Evolutionary conservation across 2,329 filamentous ascomycete species (phyloP).

Genomic region (Fusarium denticulatum): DNA sequence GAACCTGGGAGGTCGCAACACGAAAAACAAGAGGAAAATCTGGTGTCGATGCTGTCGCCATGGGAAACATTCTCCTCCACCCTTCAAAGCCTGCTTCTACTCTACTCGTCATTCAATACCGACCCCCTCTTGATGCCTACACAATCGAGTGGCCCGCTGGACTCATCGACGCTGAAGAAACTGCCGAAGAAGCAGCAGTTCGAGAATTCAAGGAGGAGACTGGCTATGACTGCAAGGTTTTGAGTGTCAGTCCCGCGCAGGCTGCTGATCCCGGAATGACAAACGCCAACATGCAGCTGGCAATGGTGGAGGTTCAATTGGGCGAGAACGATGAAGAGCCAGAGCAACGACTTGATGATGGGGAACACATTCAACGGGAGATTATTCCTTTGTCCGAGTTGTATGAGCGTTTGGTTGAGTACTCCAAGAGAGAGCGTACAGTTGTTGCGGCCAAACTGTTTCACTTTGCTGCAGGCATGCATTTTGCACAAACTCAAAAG

Average conservation of each 20-base stretch:
- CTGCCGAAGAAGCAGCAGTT: conserved; percentile 38
- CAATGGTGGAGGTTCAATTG: conserved; percentile 41
- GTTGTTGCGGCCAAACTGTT: conserved; percentile 42
- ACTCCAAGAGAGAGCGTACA: conserved; percentile 39
- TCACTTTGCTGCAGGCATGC: conserved; percentile 44
- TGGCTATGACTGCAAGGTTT: conserved; percentile 37
- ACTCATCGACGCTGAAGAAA: conserved; percentile 41
- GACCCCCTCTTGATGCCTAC: conserved; percentile 41
- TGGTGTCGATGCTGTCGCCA: conserved; percentile 41
- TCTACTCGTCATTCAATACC: conserved; percentile 42
- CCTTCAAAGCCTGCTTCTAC: conserved; percentile 41
- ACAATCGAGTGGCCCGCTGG: conserved; percentile 43
- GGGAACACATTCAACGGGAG: conserved; percentile 40
- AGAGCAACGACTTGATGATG: conserved; percentile 40
- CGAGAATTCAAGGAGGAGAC: conserved; percentile 43
- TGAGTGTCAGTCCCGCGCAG: conserved; percentile 36
- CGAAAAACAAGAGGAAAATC: conserved; percentile 41
- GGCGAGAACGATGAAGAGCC: conserved; percentile 33
- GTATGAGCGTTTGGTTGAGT: conserved; percentile 40
- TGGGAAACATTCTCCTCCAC: conserved; percentile 41
- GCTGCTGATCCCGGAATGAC: conserved; percentile 42
- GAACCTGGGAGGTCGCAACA: conserved; percentile 43
- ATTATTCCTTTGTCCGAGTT: conserved; percentile 37
- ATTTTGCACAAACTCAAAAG: conserved; percentile 43
- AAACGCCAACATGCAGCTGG: conserved; percentile 43